Percentiles rank a stretch among this genome's conserved stretches.
phyloP scores from a whole-genome alignment of 192 early-diverging fungal genomes.

The Coemansia pectinata region DNA sequence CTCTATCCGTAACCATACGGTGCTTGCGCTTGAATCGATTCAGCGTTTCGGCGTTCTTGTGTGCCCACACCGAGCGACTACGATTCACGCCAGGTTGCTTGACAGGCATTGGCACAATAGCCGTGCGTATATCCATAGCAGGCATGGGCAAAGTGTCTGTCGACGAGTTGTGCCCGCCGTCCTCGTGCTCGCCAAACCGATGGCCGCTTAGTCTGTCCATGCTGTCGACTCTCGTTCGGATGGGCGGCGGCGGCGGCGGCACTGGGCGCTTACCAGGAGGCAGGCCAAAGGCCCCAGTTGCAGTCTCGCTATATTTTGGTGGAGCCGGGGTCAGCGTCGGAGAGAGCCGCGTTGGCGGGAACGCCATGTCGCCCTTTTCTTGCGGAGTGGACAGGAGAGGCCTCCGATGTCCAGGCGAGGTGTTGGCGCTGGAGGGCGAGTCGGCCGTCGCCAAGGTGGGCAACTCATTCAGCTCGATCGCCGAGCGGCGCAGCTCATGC shows the following conservation, averaged over 20 bases:
- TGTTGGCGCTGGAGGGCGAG: not conserved
- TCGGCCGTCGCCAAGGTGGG: not conserved
- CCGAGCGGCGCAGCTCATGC: constrained; percentile 40
- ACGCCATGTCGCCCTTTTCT: not conserved
- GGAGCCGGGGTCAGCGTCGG: not conserved
- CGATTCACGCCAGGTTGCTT: constrained; percentile 26
- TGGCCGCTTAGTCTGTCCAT: not conserved
- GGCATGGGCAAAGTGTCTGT: constrained; percentile 29
- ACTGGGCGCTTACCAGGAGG: not conserved
- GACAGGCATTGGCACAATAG: constrained; percentile 23
- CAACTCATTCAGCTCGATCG: not conserved
- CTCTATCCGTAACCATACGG: constrained; percentile 50
- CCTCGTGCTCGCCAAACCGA: constrained; percentile 16
- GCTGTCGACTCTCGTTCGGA: constrained; percentile 1
- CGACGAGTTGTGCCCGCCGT: constrained; percentile 25
- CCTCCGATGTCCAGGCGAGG: not conserved
- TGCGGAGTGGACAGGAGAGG: not conserved
- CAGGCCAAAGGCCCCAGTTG: not conserved
- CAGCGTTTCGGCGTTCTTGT: constrained; percentile 49
- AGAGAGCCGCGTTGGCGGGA: not conserved
- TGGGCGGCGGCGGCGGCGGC: constrained; percentile 9
- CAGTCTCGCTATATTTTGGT: not conserved
- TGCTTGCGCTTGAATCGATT: constrained; percentile 30
- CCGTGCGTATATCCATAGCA: constrained; percentile 31
- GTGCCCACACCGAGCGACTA: constrained; percentile 55